These are phyloP conservation scores for Xerocomus brunneocitrinus DNA, from an alignment of 768 basidiomycete genomes.

Conservation along the genomic window DNA sequence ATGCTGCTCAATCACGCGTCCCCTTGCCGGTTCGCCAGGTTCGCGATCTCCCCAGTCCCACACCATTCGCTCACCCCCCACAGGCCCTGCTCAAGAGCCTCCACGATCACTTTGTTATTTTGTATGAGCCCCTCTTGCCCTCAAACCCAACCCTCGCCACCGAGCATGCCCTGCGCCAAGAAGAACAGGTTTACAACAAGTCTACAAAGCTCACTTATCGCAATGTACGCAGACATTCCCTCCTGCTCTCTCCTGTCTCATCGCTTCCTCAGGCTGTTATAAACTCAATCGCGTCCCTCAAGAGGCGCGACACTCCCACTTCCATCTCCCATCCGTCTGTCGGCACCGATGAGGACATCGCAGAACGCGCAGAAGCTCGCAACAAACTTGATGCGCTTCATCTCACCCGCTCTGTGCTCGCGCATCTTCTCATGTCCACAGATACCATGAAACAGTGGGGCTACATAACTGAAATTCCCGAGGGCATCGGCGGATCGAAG, in stretches of 20 bases:
- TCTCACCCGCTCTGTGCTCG: slow-evolving; percentile 50
- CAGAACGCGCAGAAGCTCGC: slow-evolving; percentile 49
- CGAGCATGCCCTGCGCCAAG: slow-evolving; percentile 78
- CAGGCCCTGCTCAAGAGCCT: slow-evolving; percentile 73
- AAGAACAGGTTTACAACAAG: slow-evolving; percentile 71
- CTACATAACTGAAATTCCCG: slow-evolving; percentile 67
- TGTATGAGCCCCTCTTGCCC: slow-evolving; percentile 58
- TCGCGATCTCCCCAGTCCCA: slow-evolving; percentile 9
- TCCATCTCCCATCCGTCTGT: slow-evolving; percentile 64
- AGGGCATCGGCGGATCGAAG: slow-evolving; percentile 56
- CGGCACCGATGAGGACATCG: slow-evolving; percentile 67
- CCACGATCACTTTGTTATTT: slow-evolving; percentile 63
- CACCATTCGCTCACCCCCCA: slow-evolving; percentile 1
- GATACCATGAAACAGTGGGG: slow-evolving; percentile 62
- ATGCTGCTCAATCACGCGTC: slow-evolving; percentile 65
- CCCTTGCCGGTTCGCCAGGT: slow-evolving; percentile 74
- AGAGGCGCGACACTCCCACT: slow-evolving; percentile 52
- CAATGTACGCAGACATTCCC: slow-evolving; percentile 47
- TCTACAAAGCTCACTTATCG: slow-evolving; percentile 80
- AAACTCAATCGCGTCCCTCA: slow-evolving; percentile 46
- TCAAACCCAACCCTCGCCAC: slow-evolving; percentile 58
- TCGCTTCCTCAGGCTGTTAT: slow-evolving; percentile 43
- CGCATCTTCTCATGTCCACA: slow-evolving; percentile 54
- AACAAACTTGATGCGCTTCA: slow-evolving; percentile 50
- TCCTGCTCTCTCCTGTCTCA: slow-evolving; percentile 7